Evolutionary conservation across 345 rosid species (phyloP).

Genomic region (Citrus australasica): DNA sequence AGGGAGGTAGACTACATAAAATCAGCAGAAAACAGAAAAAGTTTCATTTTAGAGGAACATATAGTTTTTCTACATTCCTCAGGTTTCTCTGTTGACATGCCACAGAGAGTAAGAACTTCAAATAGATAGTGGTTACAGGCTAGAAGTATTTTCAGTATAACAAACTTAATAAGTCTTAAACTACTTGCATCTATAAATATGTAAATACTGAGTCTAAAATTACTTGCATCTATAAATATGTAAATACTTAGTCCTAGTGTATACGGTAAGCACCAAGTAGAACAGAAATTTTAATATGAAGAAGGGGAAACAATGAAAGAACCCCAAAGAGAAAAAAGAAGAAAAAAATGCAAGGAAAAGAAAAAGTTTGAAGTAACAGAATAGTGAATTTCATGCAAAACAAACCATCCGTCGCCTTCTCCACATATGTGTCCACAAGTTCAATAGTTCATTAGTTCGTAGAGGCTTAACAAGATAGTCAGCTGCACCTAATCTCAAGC

Average conservation of each 20-base stretch:
- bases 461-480: constrained; percentile 91
- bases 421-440: constrained; percentile 92
- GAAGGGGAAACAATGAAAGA: neutral
- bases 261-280: neutral
- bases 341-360: neutral
- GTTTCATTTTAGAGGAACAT: neutral
- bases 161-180: neutral
- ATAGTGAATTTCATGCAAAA: constrained; percentile 15
- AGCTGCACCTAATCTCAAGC: constrained; percentile 83
- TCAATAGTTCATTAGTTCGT: constrained; percentile 70
- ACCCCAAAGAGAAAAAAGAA: neutral
- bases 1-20: neutral
- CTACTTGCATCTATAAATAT: neutral
- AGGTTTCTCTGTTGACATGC: neutral
- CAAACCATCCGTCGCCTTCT: constrained; percentile 58
- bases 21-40: neutral
- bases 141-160: neutral
- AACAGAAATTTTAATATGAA: neutral
- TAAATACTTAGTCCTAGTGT: neutral
- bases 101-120: neutral
- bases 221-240: neutral
- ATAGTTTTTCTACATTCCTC: constrained; percentile 1
- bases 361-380: neutral
- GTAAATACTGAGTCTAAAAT: neutral
- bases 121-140: neutral